Percentiles rank a stretch among this genome's conserved stretches.
phyloP scores from a whole-genome alignment of 306 rosid species.

The Nissolia schottii region DNA sequence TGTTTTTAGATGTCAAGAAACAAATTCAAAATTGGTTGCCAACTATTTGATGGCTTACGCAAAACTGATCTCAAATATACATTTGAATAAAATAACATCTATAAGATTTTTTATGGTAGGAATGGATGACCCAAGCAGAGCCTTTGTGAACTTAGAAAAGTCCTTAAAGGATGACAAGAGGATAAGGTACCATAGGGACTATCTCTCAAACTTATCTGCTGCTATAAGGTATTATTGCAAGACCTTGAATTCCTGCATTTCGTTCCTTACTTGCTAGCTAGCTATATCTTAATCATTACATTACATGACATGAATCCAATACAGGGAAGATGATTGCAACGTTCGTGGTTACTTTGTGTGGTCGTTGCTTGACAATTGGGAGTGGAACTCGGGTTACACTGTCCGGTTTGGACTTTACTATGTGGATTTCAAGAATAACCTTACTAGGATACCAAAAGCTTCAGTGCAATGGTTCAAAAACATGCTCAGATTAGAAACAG shows the following conservation, averaged over 20 bases:
- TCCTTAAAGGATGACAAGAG: conserved; percentile 75
- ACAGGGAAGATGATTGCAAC: conserved; percentile 74
- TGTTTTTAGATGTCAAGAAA: too few relatives aligned
- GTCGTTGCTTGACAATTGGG: conserved; percentile 98
- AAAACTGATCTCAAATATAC: neutral
- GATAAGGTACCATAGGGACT: conserved; percentile 72
- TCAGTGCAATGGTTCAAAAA: conserved; percentile 76
- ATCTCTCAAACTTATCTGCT: conserved; percentile 84
- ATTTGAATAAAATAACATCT: neutral
- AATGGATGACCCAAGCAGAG: conserved; percentile 74
- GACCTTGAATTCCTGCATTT: conserved; percentile 1
- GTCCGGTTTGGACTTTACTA: conserved; percentile 89
- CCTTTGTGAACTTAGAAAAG: conserved; percentile 41
- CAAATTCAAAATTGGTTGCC: too few relatives aligned
- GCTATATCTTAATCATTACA: conserved; percentile 25
- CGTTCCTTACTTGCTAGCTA: neutral
- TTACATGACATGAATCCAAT: neutral
- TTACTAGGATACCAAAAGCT: conserved; percentile 80
- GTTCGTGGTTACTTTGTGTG: conserved; percentile 84
- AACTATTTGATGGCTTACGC: too few relatives aligned
- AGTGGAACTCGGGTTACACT: conserved; percentile 87
- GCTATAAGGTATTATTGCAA: conserved; percentile 60
- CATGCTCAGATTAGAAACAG: conserved; percentile 45
- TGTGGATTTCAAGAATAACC: conserved; percentile 79
- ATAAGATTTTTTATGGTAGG: conserved; percentile 41